Percentiles rank a stretch among this genome's conserved stretches.
These are phyloP conservation scores for Mrakia frigida DNA, from an alignment of 768 basidiomycete genomes.

Conservation along the genomic window DNA sequence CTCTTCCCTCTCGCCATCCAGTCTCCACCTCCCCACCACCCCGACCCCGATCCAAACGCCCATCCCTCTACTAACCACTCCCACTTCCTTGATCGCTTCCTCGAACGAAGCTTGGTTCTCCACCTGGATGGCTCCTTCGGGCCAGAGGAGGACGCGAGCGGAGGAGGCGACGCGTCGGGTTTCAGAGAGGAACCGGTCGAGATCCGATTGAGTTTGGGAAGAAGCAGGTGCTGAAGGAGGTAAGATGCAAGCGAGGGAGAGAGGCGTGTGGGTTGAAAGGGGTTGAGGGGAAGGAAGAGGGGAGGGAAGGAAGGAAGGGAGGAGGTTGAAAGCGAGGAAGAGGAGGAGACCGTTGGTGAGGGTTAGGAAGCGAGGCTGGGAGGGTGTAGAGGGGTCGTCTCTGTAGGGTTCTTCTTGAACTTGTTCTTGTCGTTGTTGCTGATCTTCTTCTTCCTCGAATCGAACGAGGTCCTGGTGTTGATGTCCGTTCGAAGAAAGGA, in stretches of 20 bases:
- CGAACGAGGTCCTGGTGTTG: not conserved
- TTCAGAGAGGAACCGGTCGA: constrained; percentile 10
- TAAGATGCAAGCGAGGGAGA: constrained; percentile 17
- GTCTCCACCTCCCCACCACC: not conserved
- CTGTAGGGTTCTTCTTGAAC: too few species aligned
- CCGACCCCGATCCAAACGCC: constrained; percentile 9
- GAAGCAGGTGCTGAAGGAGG: constrained; percentile 1
- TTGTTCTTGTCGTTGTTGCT: too few species aligned
- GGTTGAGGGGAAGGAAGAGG: not conserved
- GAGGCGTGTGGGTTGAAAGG: constrained; percentile 5
- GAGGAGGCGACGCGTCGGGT: constrained; percentile 5
- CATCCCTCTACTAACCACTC: not conserved
- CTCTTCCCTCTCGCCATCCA: not conserved
- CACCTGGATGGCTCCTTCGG: not conserved
- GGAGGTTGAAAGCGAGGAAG: not conserved
- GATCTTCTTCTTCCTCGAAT: not conserved
- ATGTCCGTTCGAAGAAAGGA: not conserved
- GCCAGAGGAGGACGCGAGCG: constrained; percentile 6
- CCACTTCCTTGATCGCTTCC: not conserved
- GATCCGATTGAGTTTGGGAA: not conserved
- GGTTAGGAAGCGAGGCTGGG: not conserved
- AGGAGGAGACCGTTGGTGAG: not conserved
- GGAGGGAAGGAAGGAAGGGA: not conserved
- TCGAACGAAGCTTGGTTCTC: not conserved
- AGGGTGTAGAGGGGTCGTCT: too few species aligned